Percentiles rank a stretch among this genome's conserved stretches.
Evolutionary conservation across 805 yeast genomes (phyloP).

Genomic region (Candida coquimbonensis): DNA sequence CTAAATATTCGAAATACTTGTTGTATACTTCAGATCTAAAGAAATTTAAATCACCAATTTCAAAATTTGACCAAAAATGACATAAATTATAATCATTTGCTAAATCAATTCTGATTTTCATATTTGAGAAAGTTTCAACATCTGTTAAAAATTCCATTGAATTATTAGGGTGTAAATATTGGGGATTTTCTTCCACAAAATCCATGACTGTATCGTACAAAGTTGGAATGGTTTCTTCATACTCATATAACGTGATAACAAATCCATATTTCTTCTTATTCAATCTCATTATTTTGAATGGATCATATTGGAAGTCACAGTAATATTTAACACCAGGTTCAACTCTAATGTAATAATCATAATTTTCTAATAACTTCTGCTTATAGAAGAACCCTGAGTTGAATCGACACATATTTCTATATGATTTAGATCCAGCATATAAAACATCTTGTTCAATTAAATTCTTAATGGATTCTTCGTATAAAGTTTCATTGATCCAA

Average conservation of each 20-base stretch:
- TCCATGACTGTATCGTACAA: conserved; percentile 71
- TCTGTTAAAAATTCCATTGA: conserved; percentile 51
- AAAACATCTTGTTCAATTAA: conserved; percentile 43
- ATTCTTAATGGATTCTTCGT: conserved; percentile 39
- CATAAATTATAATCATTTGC: conserved; percentile 62
- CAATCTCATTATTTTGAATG: conserved; percentile 73
- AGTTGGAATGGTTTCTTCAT: conserved; percentile 77
- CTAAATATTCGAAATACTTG: conserved; percentile 56
- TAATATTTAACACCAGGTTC: conserved; percentile 87
- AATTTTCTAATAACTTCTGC: conserved; percentile 61
- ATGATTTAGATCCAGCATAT: conserved; percentile 60
- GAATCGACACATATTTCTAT: conserved; percentile 92
- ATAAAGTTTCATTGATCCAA: conserved; percentile 54
- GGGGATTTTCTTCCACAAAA: conserved; percentile 50
- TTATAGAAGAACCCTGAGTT: conserved; percentile 87
- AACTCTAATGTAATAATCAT: conserved; percentile 90
- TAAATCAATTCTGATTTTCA: conserved; percentile 26
- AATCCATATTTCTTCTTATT: conserved; percentile 80
- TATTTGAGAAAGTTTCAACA: conserved; percentile 33
- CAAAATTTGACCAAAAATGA: conserved; percentile 87
- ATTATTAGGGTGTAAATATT: conserved; percentile 58
- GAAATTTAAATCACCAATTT: conserved; percentile 63
- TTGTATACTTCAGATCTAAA: conserved; percentile 60
- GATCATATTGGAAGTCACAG: conserved; percentile 86
- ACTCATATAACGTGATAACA: conserved; percentile 77